These are phyloP conservation scores for Dipodascus geniculatus DNA, from an alignment of 805 yeast species.

Conservation along the genomic window DNA sequence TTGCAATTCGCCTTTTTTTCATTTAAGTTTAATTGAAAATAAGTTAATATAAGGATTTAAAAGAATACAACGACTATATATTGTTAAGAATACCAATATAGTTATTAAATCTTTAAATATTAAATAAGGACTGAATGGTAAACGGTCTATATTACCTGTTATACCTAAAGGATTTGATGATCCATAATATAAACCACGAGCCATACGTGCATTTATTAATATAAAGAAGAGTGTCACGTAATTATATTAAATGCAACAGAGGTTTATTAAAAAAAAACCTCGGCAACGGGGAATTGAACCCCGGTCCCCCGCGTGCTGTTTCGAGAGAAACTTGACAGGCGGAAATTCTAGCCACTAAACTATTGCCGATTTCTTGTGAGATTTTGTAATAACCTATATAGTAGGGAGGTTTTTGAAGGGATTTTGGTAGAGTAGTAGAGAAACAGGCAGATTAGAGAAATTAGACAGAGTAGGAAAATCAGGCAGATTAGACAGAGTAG, in stretches of 20 bases:
- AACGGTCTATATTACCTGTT: neutral
- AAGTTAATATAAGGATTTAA: neutral
- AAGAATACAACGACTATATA: neutral
- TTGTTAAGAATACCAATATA: neutral
- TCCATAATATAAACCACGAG: too few species aligned
- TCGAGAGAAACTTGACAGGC: constrained; percentile 20
- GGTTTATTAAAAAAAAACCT: constrained; percentile 6
- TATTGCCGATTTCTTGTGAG: constrained; percentile 21
- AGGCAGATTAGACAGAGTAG: too few species aligned
- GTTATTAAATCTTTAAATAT: neutral
- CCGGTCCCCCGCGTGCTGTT: constrained; percentile 2
- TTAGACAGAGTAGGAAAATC: too few species aligned
- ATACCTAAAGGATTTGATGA: neutral
- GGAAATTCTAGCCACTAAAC: constrained; percentile 31
- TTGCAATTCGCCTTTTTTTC: neutral
- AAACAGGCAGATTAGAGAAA: too few species aligned
- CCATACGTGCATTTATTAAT: too few species aligned
- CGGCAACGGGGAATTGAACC: constrained; percentile 2
- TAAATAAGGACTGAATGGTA: neutral
- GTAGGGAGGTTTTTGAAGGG: too few species aligned
- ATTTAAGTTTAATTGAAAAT: neutral
- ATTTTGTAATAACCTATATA: too few species aligned
- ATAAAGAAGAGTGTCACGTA: too few species aligned
- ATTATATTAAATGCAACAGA: neutral
- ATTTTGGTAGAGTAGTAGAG: too few species aligned